Percentiles rank a stretch among this genome's conserved stretches.
Evolutionary conservation across 2,329 filamentous ascomycete genomes (phyloP).

Genomic region (Penicillium sp.): DNA sequence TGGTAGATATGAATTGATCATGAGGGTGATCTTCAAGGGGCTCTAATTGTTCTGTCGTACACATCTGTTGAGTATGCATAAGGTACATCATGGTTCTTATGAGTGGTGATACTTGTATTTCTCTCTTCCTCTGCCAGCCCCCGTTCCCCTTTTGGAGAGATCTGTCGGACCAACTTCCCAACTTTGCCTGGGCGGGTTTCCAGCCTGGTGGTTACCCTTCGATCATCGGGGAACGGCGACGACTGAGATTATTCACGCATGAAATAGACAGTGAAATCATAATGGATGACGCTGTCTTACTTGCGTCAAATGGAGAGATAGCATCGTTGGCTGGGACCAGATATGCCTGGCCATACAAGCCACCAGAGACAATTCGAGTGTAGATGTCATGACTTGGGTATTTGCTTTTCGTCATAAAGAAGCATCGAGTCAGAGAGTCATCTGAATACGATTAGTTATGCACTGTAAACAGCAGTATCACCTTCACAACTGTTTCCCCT

Average conservation of each 20-base stretch:
- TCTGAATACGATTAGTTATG: too few relatives aligned
- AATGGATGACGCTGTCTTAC: too few relatives aligned
- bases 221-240: not conserved
- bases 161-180: slow-evolving; percentile 7
- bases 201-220: not conserved
- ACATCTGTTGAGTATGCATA: not conserved
- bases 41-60: too few relatives aligned
- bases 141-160: slow-evolving; percentile 3
- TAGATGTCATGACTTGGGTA: too few relatives aligned
- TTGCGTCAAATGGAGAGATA: too few relatives aligned
- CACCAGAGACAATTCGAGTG: too few relatives aligned
- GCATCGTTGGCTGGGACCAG: too few relatives aligned
- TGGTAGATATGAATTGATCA: not conserved
- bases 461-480: too few relatives aligned
- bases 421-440: too few relatives aligned
- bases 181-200: not conserved
- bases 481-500: not conserved
- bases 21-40: not conserved
- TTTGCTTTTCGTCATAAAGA: too few relatives aligned
- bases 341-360: too few relatives aligned
- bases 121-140: not conserved
- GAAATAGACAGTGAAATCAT: not conserved
- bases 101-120: not conserved
- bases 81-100: not conserved
- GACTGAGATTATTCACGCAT: not conserved